A percentile compares a stretch with the other conserved stretches of the same genome.
phyloP scores from a whole-genome alignment of 2,329 filamentous ascomycete genomes.

The Diplodia mutila region DNA sequence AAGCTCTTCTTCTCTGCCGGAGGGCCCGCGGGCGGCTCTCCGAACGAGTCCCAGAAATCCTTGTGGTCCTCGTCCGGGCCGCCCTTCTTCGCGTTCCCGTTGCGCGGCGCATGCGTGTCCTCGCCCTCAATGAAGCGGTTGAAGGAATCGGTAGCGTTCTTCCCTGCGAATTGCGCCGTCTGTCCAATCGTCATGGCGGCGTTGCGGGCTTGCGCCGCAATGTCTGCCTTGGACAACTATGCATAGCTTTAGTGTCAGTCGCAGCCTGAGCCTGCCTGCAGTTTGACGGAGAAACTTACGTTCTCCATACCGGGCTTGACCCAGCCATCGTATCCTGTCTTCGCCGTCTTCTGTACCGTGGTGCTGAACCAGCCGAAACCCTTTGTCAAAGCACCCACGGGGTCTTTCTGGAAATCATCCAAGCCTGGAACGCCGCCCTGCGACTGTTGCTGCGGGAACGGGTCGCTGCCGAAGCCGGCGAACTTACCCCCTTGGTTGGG shows the following conservation, averaged over 20 bases:
- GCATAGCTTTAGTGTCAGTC: not conserved
- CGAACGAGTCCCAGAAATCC: conserved; percentile 93
- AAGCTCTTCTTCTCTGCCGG: conserved; percentile 57
- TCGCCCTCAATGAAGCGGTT: conserved; percentile 85
- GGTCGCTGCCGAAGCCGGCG: conserved; percentile 82
- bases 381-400: conserved; percentile 83
- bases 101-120: conserved; percentile 33
- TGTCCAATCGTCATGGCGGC: conserved; percentile 59
- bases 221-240: conserved; percentile 72
- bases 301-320: conserved; percentile 91
- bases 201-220: conserved; percentile 62
- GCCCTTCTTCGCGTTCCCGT: conserved; percentile 22
- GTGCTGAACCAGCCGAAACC: conserved; percentile 93
- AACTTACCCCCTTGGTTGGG: conserved; percentile 94
- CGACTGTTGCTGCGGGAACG: conserved; percentile 55
- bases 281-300: conserved; percentile 55
- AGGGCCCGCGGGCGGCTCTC: conserved; percentile 61
- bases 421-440: conserved; percentile 64
- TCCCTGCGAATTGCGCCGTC: conserved; percentile 68
- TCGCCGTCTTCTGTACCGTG: conserved; percentile 86
- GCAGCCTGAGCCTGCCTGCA: no score
- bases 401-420: conserved; percentile 91
- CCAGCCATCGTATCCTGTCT: conserved; percentile 86
- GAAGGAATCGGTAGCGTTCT: conserved; percentile 77
- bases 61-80: conserved; percentile 57